Evolutionary conservation across 495 filamentous ascomycete species (phyloP).

Genomic region (Hypoxylon intermedium): DNA sequence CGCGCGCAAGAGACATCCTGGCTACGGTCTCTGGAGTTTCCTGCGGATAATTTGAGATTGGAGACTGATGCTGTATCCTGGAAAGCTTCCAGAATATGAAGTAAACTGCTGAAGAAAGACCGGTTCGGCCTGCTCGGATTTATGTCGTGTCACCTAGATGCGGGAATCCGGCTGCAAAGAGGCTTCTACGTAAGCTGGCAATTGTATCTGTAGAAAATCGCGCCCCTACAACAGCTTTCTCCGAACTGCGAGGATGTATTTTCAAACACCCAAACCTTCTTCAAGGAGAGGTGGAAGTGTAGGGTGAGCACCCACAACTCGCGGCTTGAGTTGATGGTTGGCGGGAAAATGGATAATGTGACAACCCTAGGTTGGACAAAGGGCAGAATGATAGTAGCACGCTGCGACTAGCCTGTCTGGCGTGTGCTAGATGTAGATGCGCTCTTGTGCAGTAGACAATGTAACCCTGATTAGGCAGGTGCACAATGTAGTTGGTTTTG

Average conservation of each 20-base stretch:
- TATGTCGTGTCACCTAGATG: constrained; percentile 31
- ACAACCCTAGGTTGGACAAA: constrained; percentile 24
- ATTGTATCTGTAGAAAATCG: constrained; percentile 13
- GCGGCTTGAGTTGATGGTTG: constrained; percentile 19
- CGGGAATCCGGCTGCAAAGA: constrained; percentile 21
- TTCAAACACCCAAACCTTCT: constrained; percentile 17
- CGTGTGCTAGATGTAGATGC: constrained; percentile 23
- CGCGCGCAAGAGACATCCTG: constrained; percentile 67
- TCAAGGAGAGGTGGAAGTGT: constrained; percentile 1
- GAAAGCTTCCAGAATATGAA: constrained; percentile 37
- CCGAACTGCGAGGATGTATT: constrained; percentile 17
- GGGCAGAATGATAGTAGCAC: constrained; percentile 23
- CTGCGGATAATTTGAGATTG: constrained; percentile 1
- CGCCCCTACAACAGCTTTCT: constrained; percentile 18
- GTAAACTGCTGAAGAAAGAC: constrained; percentile 3
- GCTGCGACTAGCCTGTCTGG: constrained; percentile 11
- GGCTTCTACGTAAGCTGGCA: constrained; percentile 23
- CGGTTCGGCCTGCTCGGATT: constrained; percentile 25
- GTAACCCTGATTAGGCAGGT: constrained; percentile 41
- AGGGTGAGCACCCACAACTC: constrained; percentile 20
- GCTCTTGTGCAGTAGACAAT: constrained; percentile 32
- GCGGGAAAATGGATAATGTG: constrained; percentile 28
- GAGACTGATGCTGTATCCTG: constrained; percentile 5
- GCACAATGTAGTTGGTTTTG: constrained; percentile 26
- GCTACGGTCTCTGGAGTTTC: constrained; percentile 3